Percentiles rank a stretch among this genome's conserved stretches.
Conservation (phyloP, 805 yeast genomes). For the Ogataea populi-albae region DNA sequence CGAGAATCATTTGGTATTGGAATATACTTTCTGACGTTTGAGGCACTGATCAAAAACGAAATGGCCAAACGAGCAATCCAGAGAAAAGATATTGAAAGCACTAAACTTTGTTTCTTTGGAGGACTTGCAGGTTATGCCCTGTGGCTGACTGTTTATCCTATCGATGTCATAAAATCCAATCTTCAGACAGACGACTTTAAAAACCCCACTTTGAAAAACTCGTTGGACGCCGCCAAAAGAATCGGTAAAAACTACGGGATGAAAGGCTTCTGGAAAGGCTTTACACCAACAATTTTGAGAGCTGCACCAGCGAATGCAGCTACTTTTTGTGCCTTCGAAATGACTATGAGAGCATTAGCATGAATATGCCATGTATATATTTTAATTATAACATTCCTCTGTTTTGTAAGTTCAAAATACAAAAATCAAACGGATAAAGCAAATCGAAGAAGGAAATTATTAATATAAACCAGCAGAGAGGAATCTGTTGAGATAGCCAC, state of each 20-base stretch:
- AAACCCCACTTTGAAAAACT: conserved; percentile 56
- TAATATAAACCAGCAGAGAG: conserved; percentile 23
- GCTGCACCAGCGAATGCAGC: conserved; percentile 99
- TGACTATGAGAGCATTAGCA: conserved; percentile 67
- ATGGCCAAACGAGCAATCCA: conserved; percentile 42
- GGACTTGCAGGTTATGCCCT: conserved; percentile 87
- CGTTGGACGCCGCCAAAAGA: conserved; percentile 56
- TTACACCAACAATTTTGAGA: conserved; percentile 86
- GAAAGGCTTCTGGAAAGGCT: conserved; percentile 85
- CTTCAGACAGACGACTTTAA: conserved; percentile 71
- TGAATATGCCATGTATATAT: conserved; percentile 15
- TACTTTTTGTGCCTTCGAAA: conserved; percentile 90
- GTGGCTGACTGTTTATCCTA: conserved; percentile 84
- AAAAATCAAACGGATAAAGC: neutral
- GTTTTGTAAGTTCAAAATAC: too few relatives aligned
- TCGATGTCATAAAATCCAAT: conserved; percentile 88
- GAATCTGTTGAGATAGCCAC: conserved; percentile 24
- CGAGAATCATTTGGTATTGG: conserved; percentile 92
- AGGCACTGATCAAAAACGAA: conserved; percentile 74
- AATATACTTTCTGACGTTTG: conserved; percentile 84
- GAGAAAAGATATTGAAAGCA: conserved; percentile 80
- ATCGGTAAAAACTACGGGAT: conserved; percentile 60
- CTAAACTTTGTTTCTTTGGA: conserved; percentile 84
- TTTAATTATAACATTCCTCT: neutral
- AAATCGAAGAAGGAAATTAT: conserved; percentile 1